Evolutionary conservation across 2,329 filamentous ascomycete genomes (phyloP).

Genomic region (Escovopsis sp.): DNA sequence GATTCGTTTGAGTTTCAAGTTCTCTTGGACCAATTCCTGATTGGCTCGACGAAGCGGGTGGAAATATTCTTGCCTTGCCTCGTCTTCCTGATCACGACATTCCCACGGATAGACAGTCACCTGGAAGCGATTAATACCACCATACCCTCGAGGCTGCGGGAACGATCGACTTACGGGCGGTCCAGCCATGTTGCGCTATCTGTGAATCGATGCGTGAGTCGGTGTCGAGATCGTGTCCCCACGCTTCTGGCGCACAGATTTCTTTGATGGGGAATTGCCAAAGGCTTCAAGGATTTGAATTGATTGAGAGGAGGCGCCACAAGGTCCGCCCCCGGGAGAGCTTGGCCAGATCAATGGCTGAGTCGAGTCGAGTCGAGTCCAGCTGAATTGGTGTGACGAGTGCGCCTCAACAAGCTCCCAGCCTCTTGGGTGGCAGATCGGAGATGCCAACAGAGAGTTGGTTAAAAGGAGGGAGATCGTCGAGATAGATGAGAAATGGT

Average conservation of each 20-base stretch:
- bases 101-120: conserved; percentile 28
- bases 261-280: too few relatives aligned
- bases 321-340: too few relatives aligned
- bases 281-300: too few relatives aligned
- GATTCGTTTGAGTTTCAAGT: conserved; percentile 33
- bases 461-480: too few relatives aligned
- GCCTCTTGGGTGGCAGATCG: too few relatives aligned
- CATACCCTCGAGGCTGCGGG: not conserved
- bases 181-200: conserved; percentile 1
- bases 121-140: not conserved
- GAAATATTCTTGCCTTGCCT: conserved; percentile 32
- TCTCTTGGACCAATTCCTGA: conserved; percentile 32
- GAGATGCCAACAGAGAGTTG: too few relatives aligned
- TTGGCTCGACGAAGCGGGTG: conserved; percentile 33
- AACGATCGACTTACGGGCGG: conserved; percentile 1
- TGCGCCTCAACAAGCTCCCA: too few relatives aligned
- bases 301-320: too few relatives aligned
- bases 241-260: too few relatives aligned
- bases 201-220: too few relatives aligned
- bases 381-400: not conserved
- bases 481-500: not conserved
- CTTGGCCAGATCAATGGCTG: too few relatives aligned
- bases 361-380: not conserved
- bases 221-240: too few relatives aligned
- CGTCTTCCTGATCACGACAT: conserved; percentile 36